Conservation (phyloP, 768 basidiomycete genomes). For the Dentipellis sp. region DNA sequence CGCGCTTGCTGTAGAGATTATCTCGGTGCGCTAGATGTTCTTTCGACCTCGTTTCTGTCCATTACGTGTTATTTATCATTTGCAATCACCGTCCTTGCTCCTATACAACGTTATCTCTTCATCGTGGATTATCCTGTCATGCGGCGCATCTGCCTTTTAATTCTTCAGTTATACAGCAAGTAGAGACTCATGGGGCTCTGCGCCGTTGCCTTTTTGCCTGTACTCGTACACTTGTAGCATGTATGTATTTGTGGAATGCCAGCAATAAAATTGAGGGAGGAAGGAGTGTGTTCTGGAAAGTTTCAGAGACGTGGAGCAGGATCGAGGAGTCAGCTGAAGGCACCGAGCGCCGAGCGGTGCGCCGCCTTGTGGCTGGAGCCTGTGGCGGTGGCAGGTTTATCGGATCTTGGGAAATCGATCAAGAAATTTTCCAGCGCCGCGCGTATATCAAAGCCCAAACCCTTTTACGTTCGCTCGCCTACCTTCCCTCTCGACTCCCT, state of each 20-base stretch:
- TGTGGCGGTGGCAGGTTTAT: slow-evolving; percentile 10
- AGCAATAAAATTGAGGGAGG: too few relatives aligned
- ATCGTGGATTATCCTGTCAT: background rate
- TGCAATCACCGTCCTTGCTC: background rate
- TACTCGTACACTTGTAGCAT: background rate
- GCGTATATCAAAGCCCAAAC: slow-evolving; percentile 23
- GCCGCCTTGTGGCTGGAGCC: slow-evolving; percentile 4
- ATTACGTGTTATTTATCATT: background rate
- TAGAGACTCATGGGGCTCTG: background rate
- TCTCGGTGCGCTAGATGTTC: background rate
- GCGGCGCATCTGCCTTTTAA: background rate
- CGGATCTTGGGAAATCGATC: slow-evolving; percentile 14
- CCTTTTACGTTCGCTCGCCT: slow-evolving; percentile 20
- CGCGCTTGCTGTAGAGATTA: background rate
- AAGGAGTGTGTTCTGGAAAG: too few relatives aligned
- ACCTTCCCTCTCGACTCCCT: slow-evolving; percentile 26
- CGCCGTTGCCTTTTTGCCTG: background rate
- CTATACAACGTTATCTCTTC: background rate
- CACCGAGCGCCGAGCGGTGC: background rate
- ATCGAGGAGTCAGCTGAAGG: too few relatives aligned
- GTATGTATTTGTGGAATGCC: background rate
- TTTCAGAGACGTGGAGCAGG: too few relatives aligned
- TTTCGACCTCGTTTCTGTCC: background rate
- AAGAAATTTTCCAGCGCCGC: slow-evolving; percentile 17
- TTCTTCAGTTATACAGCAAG: background rate